Conservation (phyloP, 768 basidiomycete species). For the Tylopilus intermedius region DNA sequence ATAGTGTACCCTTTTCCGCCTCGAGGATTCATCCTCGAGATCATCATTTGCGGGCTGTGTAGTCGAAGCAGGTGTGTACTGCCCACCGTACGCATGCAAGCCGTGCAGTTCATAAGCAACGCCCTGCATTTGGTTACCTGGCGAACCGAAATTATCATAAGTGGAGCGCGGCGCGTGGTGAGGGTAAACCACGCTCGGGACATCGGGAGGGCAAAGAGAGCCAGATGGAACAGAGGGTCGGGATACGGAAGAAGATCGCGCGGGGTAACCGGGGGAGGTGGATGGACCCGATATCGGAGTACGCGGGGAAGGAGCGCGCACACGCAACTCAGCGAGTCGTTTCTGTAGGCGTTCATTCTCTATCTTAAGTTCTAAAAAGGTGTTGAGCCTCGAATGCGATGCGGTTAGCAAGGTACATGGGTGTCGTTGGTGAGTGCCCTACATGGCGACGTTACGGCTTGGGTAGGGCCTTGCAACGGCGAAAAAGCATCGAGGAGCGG, state of each 20-base stretch:
- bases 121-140: slow-evolving; percentile 10
- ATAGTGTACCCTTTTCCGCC: slow-evolving; percentile 57
- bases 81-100: slow-evolving; percentile 12
- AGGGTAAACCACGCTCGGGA: slow-evolving; percentile 14
- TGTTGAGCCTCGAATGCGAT: slow-evolving; percentile 50
- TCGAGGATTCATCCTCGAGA: slow-evolving; percentile 44
- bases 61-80: slow-evolving; percentile 12
- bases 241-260: slow-evolving; percentile 27
- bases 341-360: slow-evolving; percentile 80
- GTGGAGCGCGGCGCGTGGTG: slow-evolving; percentile 3
- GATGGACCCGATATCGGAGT: slow-evolving; percentile 12
- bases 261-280: slow-evolving; percentile 22
- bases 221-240: slow-evolving; percentile 19
- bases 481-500: slow-evolving; percentile 60
- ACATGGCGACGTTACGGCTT: slow-evolving; percentile 67
- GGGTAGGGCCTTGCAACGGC: slow-evolving; percentile 75
- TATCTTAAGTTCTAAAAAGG: slow-evolving; percentile 76
- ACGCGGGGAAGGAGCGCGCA: slow-evolving; percentile 18
- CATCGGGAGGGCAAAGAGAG: slow-evolving; percentile 10
- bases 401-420: background rate
- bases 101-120: slow-evolving; percentile 20
- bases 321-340: slow-evolving; percentile 46
- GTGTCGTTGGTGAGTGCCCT: slow-evolving; percentile 15
- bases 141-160: slow-evolving; percentile 14
- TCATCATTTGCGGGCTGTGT: slow-evolving; percentile 35